These are phyloP conservation scores for Yamadazyma paraphyllophila DNA, from an alignment of 805 yeast genomes.

Conservation along the genomic window DNA sequence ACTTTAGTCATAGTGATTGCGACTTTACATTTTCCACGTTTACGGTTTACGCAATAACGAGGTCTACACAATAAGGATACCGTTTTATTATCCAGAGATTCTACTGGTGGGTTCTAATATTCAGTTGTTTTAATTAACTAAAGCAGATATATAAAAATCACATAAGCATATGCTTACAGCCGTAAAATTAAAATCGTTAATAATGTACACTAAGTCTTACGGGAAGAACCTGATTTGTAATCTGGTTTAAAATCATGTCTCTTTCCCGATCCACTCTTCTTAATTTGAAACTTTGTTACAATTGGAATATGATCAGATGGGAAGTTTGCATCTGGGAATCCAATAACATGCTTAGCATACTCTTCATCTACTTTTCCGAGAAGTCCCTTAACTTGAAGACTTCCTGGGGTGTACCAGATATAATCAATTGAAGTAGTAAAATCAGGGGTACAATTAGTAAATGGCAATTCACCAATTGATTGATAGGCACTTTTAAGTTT, in stretches of 20 bases:
- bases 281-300: slow-evolving; percentile 72
- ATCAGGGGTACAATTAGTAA: slow-evolving; percentile 91
- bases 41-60: no score
- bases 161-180: neutral
- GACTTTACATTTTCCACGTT: no score
- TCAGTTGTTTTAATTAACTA: no score
- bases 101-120: no score
- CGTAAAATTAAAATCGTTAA: slow-evolving; percentile 6
- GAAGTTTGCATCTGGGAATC: slow-evolving; percentile 89
- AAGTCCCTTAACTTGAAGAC: slow-evolving; percentile 80
- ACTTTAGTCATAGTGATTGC: slow-evolving; percentile 5
- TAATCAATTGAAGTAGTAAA: slow-evolving; percentile 94
- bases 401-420: slow-evolving; percentile 86
- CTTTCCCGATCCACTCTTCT: slow-evolving; percentile 38
- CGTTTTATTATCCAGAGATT: no score
- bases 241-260: slow-evolving; percentile 47
- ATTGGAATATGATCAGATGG: slow-evolving; percentile 96
- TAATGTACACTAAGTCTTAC: slow-evolving; percentile 31
- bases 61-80: no score
- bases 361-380: slow-evolving; percentile 81
- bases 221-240: slow-evolving; percentile 39
- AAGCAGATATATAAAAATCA: neutral
- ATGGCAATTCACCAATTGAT: slow-evolving; percentile 83
- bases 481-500: slow-evolving; percentile 83
- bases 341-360: slow-evolving; percentile 74